These are phyloP conservation scores for Rhizopogon salebrosus DNA, from an alignment of 768 basidiomycete species.

Conservation along the genomic window DNA sequence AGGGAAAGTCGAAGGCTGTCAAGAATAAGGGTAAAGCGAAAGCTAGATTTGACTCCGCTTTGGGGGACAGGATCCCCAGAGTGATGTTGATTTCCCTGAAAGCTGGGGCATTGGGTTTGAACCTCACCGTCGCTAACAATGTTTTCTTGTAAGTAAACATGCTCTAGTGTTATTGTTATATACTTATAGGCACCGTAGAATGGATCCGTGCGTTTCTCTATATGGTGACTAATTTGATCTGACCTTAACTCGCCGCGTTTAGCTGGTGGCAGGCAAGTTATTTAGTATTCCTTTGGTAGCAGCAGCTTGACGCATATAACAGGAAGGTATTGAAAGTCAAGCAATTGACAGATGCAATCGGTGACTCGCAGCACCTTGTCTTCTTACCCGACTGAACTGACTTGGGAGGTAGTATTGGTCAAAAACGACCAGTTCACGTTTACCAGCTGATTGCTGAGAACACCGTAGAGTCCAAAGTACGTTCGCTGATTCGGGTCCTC, in stretches of 20 bases:
- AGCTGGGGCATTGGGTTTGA: slow-evolving; percentile 81
- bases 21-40: slow-evolving; percentile 38
- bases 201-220: slow-evolving; percentile 67
- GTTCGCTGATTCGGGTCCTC: not conserved
- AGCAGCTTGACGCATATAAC: slow-evolving; percentile 9
- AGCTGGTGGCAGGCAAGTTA: slow-evolving; percentile 73
- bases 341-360: slow-evolving; percentile 80
- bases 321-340: slow-evolving; percentile 83
- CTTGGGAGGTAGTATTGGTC: slow-evolving; percentile 53
- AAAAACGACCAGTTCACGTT: slow-evolving; percentile 77
- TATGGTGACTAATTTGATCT: slow-evolving; percentile 2
- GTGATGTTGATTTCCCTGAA: slow-evolving; percentile 88
- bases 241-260: slow-evolving; percentile 1
- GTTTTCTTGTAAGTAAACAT: slow-evolving; percentile 62
- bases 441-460: slow-evolving; percentile 89
- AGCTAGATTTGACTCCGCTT: slow-evolving; percentile 17
- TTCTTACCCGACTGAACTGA: slow-evolving; percentile 3
- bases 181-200: slow-evolving; percentile 34
- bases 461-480: slow-evolving; percentile 81
- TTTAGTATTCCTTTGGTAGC: not conserved
- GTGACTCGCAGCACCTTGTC: slow-evolving; percentile 21
- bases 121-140: slow-evolving; percentile 86
- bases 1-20: slow-evolving; percentile 30
- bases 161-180: not conserved
- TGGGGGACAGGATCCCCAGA: slow-evolving; percentile 48